Percentiles rank a stretch among this genome's conserved stretches.
phyloP scores from a whole-genome alignment of 495 filamentous ascomycete genomes.

The Penicillium argentinense region DNA sequence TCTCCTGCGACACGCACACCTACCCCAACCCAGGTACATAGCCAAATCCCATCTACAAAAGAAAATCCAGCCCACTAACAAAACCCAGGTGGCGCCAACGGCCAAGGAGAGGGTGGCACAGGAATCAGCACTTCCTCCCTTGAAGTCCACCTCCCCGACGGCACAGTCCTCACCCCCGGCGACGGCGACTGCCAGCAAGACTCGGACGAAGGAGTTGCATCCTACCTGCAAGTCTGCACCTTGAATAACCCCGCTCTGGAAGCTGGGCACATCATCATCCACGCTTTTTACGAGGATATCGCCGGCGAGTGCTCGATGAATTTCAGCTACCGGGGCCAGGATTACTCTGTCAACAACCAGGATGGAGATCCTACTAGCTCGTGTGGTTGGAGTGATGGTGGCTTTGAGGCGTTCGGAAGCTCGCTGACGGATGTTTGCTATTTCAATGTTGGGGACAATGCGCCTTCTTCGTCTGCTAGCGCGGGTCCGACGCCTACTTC shows the following conservation, averaged over 20 bases:
- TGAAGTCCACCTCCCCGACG: not conserved
- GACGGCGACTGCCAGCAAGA: not conserved
- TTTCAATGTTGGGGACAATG: not conserved
- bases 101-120: not conserved
- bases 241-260: not conserved
- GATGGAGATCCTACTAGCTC: not conserved
- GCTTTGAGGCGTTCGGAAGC: not conserved
- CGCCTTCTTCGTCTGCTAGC: not conserved
- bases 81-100: not conserved
- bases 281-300: not conserved
- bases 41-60: not conserved
- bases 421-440: not conserved
- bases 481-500: not conserved
- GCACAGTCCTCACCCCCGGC: not conserved
- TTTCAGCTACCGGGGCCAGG: not conserved
- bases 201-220: not conserved
- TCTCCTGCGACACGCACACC: not conserved
- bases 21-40: not conserved
- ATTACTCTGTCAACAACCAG: not conserved
- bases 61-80: not conserved
- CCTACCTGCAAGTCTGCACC: not conserved
- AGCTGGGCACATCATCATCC: not conserved
- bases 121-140: not conserved
- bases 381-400: not conserved
- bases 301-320: not conserved